These are phyloP conservation scores for Talaromyces proteolyticus DNA, from an alignment of 495 filamentous ascomycete genomes.

Conservation along the genomic window DNA sequence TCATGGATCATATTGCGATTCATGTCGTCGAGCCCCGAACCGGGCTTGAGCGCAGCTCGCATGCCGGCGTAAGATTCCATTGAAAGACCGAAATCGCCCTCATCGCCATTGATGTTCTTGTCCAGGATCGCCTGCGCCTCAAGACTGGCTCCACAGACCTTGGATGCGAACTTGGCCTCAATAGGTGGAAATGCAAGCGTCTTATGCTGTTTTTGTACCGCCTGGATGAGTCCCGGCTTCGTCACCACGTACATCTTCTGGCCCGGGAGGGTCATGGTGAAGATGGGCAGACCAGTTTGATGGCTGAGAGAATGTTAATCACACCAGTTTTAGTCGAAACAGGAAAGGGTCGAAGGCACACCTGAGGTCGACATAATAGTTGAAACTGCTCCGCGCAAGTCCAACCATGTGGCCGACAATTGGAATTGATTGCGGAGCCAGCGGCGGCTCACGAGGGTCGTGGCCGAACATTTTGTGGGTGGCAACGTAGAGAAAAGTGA, in stretches of 20 bases:
- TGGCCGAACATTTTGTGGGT: neutral
- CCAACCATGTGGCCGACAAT: neutral
- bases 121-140: constrained; percentile 19
- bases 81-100: constrained; percentile 23
- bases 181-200: constrained; percentile 36
- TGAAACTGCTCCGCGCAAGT: neutral
- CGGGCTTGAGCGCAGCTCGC: constrained; percentile 22
- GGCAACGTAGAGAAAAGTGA: neutral
- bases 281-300: constrained; percentile 17
- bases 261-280: constrained; percentile 33
- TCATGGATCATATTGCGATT: constrained; percentile 25
- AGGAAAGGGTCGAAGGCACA: neutral
- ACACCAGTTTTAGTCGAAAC: neutral
- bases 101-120: constrained; percentile 18
- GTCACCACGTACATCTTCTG: constrained; percentile 39
- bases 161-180: constrained; percentile 24
- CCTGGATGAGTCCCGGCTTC: constrained; percentile 29
- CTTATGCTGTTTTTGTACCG: constrained; percentile 33
- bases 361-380: constrained; percentile 9
- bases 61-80: constrained; percentile 24
- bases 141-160: constrained; percentile 19
- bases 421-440: neutral
- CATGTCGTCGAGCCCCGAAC: constrained; percentile 27
- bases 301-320: constrained; percentile 8
- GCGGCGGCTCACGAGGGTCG: neutral